Conservation (phyloP, 2,329 filamentous ascomycete genomes). For the Lasiodiplodia sp. region DNA sequence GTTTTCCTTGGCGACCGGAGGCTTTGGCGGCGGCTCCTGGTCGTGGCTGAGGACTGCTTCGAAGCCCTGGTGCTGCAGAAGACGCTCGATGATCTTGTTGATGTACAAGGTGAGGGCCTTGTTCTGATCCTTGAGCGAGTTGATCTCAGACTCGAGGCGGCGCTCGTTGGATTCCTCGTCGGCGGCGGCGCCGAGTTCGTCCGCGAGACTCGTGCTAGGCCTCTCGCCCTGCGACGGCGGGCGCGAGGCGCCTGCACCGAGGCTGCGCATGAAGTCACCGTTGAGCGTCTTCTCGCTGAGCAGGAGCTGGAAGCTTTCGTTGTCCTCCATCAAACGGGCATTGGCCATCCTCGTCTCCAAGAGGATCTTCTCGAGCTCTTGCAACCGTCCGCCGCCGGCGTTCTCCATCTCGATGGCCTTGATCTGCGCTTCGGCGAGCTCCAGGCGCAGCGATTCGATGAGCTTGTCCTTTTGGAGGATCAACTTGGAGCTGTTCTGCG, state of each 20-base stretch:
- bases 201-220: conserved; percentile 63
- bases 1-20: conserved; percentile 71
- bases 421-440: conserved; percentile 93
- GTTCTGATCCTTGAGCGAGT: conserved; percentile 87
- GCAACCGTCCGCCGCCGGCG: conserved; percentile 83
- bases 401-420: conserved; percentile 95
- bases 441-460: conserved; percentile 89
- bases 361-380: conserved; percentile 88
- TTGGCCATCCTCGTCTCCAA: conserved; percentile 96
- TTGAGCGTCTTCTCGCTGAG: conserved; percentile 95
- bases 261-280: conserved; percentile 80
- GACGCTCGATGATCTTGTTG: conserved; percentile 97
- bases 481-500: conserved; percentile 86
- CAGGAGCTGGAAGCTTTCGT: conserved; percentile 95
- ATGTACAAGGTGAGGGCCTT: conserved; percentile 97
- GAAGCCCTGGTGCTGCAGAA: conserved; percentile 93
- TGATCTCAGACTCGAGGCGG: conserved; percentile 79
- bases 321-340: conserved; percentile 95
- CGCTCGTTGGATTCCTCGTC: conserved; percentile 59
- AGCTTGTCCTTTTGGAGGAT: conserved; percentile 95
- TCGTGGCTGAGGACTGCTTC: conserved; percentile 88
- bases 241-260: conserved; percentile 36
- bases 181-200: conserved; percentile 77
- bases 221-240: conserved; percentile 41
- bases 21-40: conserved; percentile 51